phyloP scores from a whole-genome alignment of 2,329 filamentous ascomycete genomes.

The Apiospora sp. region DNA sequence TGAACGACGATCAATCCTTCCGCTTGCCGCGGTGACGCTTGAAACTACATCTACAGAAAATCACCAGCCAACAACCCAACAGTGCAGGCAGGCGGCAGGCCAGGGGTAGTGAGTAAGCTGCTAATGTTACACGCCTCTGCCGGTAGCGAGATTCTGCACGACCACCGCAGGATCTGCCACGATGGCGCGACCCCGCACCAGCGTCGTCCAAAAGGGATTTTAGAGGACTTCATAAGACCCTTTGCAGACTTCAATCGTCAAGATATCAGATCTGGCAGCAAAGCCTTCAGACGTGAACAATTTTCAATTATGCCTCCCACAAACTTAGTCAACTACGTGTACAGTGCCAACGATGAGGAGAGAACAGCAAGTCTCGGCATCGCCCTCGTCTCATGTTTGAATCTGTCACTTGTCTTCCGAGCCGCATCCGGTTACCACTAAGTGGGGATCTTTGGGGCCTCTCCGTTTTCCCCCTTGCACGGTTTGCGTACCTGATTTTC shows the following conservation, averaged over 20 bases:
- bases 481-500: neutral
- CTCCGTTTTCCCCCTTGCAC: neutral
- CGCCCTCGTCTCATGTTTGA: slow-evolving; percentile 24
- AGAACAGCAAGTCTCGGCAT: slow-evolving; percentile 2
- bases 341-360: neutral
- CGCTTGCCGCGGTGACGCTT: neutral
- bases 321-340: neutral
- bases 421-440: slow-evolving; percentile 24
- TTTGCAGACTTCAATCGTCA: neutral
- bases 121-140: neutral
- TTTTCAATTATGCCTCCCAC: neutral
- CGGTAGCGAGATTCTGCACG: slow-evolving; percentile 16
- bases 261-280: neutral
- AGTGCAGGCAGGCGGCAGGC: neutral
- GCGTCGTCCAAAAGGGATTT: neutral
- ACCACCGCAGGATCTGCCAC: neutral
- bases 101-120: neutral
- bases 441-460: neutral
- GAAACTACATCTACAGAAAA: neutral
- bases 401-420: slow-evolving; percentile 25
- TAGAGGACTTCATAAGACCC: neutral
- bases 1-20: neutral
- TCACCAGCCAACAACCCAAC: neutral
- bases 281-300: slow-evolving; percentile 5
- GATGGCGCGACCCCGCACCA: slow-evolving; percentile 12